Base-by-base conservation (phyloP, 2,329 filamentous ascomycete genomes). In the Cryphonectria parasitica region DNA sequence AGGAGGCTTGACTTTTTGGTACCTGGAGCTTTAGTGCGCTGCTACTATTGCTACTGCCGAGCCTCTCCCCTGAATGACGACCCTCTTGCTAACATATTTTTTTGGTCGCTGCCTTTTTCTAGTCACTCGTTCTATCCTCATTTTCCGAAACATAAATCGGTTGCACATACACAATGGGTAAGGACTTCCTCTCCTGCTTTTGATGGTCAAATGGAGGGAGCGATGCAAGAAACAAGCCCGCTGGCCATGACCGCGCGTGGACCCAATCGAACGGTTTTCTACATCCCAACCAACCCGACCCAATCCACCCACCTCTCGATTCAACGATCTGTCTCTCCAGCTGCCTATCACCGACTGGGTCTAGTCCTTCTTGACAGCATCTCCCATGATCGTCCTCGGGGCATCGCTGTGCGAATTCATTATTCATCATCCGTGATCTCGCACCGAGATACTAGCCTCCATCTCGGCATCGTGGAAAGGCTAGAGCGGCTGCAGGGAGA, bases 401-500 rank as follows among this genome's bases (percentile, higher is more conserved):
- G 17, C 31, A 39, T 17, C 36, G 52, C 60, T 39, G 22, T 22
- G 56, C 61, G 36, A 49, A 36, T 17, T 19, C 5, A 19, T 10
- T 36, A 56, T 39, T 36, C 58, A 61, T 41, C 65, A 49, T 66
- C 34, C n/a, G 31, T 66, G 45, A 52, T 28, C 13, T 34, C 54
- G 52, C 45, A 31, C 25, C 7, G n/a, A 45, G 31, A 10, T 11
- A 8, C 31, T 8, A 54, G 25, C 31, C 25, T n/a, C 28, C 3
- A 52, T 28, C 34, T 8, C 15, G 31, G 15, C 45, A 8, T 54
- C 28, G 58, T 56, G 43, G 66, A 15, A 62, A 62, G n/a, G 31
- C 31, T n/a, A 64, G 11, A 6, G 39, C 39, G 8, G 15, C 17
- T 22, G 13, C 60, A 34, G 28, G 34, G 80, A 80, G 74, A 77